phyloP scores from a whole-genome alignment of 768 basidiomycete genomes.

The Sporobolomyces roseus region DNA sequence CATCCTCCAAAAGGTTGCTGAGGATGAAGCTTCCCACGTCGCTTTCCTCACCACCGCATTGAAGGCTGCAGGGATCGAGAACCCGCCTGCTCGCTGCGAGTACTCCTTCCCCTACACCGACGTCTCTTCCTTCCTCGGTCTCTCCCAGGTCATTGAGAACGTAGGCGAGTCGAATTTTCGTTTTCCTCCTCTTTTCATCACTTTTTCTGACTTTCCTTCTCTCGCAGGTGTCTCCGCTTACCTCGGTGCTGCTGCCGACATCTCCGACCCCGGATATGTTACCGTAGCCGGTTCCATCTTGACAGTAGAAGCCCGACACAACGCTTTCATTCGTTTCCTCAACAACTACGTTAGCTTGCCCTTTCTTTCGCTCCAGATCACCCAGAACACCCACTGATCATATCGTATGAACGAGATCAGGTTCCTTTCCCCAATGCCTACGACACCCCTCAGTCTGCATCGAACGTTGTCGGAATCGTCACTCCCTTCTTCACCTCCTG shows the following conservation, averaged over 20 bases:
- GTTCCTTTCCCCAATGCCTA: too few relatives aligned
- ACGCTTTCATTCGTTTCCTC: conserved; percentile 46
- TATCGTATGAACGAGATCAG: too few relatives aligned
- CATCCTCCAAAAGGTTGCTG: conserved; percentile 19
- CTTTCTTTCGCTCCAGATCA: too few relatives aligned
- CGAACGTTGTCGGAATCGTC: conserved; percentile 55
- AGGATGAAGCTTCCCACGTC: conserved; percentile 61
- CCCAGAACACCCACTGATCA: too few relatives aligned
- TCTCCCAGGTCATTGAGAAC: conserved; percentile 58
- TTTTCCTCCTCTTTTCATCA: too few relatives aligned
- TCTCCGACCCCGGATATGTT: conserved; percentile 49
- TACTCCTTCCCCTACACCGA: conserved; percentile 56
- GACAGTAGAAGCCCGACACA: conserved; percentile 53
- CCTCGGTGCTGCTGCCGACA: conserved; percentile 32
- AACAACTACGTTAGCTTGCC: too few relatives aligned
- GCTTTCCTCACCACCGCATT: conserved; percentile 55
- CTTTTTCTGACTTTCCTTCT: too few relatives aligned
- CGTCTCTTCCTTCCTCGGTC: conserved; percentile 55
- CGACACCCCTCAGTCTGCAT: conserved; percentile 58
- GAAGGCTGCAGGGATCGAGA: conserved; percentile 51
- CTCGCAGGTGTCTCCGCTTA: conserved; percentile 60
- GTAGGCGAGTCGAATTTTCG: too few relatives aligned
- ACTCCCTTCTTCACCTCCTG: conserved; percentile 53
- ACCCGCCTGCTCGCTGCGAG: conserved; percentile 55
- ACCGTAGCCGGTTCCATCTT: conserved; percentile 62